Percentiles rank a stretch among this genome's conserved stretches.
Evolutionary conservation across 192 early-diverging fungal genomes (phyloP).

Genomic region (Coemansia sp.): DNA sequence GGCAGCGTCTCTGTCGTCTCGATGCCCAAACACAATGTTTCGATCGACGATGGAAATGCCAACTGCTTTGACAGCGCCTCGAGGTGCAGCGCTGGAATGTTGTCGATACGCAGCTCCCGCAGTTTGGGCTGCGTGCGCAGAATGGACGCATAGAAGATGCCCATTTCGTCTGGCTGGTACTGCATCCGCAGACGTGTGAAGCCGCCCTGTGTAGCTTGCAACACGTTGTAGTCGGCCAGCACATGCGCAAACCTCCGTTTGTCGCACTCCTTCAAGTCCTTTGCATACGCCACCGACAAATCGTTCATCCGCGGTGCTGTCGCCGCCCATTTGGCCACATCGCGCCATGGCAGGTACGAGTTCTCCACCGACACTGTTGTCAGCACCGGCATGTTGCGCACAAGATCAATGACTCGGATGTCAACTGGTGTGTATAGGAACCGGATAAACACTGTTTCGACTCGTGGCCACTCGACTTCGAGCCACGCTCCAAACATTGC

Average conservation of each 20-base stretch:
- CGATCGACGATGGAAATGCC: constrained; percentile 47
- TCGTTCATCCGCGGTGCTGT: constrained; percentile 31
- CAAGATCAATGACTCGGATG: constrained; percentile 46
- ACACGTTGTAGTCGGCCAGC: constrained; percentile 52
- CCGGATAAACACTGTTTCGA: constrained; percentile 42
- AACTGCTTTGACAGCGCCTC: constrained; percentile 50
- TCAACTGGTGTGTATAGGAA: constrained; percentile 53
- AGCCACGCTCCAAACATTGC: constrained; percentile 53
- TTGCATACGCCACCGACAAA: constrained; percentile 48
- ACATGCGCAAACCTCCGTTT: constrained; percentile 46
- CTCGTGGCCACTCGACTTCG: constrained; percentile 47
- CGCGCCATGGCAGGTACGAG: constrained; percentile 55
- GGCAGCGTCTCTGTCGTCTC: constrained; percentile 49
- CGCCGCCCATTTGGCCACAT: constrained; percentile 53
- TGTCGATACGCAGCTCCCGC: constrained; percentile 52
- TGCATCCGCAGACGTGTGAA: constrained; percentile 48
- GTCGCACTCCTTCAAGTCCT: constrained; percentile 38
- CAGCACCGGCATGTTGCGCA: constrained; percentile 43
- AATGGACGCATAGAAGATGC: constrained; percentile 52
- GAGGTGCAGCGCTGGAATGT: constrained; percentile 36
- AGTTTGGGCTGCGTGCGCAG: constrained; percentile 47
- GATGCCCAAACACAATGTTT: constrained; percentile 52
- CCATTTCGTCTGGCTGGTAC: constrained; percentile 55
- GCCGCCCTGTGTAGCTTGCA: constrained; percentile 44
- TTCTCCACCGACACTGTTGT: constrained; percentile 40